Base-by-base conservation (phyloP, 2,329 filamentous ascomycete genomes). In the Fusarium torreyae region DNA sequence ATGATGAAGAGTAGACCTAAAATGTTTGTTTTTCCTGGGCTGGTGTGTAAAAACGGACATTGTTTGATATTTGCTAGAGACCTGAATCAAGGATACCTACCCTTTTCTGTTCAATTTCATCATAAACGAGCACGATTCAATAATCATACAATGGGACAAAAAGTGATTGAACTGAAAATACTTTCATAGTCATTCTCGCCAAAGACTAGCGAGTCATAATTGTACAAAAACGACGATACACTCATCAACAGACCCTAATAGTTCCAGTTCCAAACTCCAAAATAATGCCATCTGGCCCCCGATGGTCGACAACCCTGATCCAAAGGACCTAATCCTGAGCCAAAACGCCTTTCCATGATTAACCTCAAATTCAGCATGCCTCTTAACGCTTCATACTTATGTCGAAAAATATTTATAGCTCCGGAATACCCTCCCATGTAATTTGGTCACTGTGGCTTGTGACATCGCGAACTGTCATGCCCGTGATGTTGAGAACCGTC, bases 401-500 rank as follows among this genome's bases (percentile, higher is more conserved):
- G 15, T 46, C 33, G 31, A 50, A 48, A 54, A 24, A 38, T 45
- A 44, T 36, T 71, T 62, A 75, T 31, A 69, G 58, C 53, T 78
- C 78, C 39, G 73, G 74, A 40, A 83, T 77, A 53, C 81, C 81
- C 57, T 83, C 80, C 81, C 81, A 82, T 15, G 80, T 81, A 53
- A 81, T 58, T 63, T 82, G 78, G 14, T 83, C 80, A 39, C 77
- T 82, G 20, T 71, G 66, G 24, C 71, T 71, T 1, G 79, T 80
- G 6, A 80, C 78, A 55, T 84, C 81, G 4, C 81, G 77, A 15
- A 83, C 76, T 20, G 81, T 81, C 78, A 84, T 79, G 70, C 82
- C 82, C 10, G 82, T 83, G 33, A 88, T 86, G 74, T 84, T 87
- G 53, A 84, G 78, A 14, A 92, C 83, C 1, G 90, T 92, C 72